Percentiles rank a stretch among this genome's conserved stretches.
Evolutionary conservation across 768 basidiomycete genomes (phyloP).

Genomic region (Rhodosporidiobolus sp.): DNA sequence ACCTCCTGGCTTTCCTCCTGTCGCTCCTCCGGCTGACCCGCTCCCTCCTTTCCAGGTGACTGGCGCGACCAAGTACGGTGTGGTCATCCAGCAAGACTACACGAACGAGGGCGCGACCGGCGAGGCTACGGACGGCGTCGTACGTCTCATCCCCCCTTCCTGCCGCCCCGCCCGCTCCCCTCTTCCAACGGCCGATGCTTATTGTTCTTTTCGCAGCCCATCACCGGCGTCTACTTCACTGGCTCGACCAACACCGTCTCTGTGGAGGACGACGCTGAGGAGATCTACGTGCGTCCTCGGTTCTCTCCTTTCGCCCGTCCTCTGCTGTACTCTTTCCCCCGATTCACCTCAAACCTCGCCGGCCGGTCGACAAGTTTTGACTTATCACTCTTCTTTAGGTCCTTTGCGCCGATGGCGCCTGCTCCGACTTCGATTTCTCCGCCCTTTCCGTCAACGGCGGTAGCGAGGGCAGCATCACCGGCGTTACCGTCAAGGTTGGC

Average conservation of each 20-base stretch:
- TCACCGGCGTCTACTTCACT: conserved; percentile 60
- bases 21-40: too few species aligned
- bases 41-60: too few species aligned
- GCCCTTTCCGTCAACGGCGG: not conserved
- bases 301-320: not conserved
- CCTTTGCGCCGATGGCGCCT: not conserved
- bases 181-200: not conserved
- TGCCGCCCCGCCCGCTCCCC: too few species aligned
- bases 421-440: conserved; percentile 2
- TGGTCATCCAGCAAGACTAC: conserved; percentile 67
- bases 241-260: conserved; percentile 52
- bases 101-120: conserved; percentile 50
- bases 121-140: conserved; percentile 59
- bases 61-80: conserved; percentile 49
- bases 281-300: conserved; percentile 45
- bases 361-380: too few species aligned
- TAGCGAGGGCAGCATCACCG: not conserved
- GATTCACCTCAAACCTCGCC: too few species aligned
- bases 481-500: not conserved
- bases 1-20: too few species aligned
- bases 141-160: not conserved
- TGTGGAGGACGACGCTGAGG: conserved; percentile 53
- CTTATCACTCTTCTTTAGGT: not conserved
- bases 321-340: too few species aligned
- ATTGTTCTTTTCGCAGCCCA: conserved; percentile 20